Conservation (phyloP, 805 yeast species). For the Wickerhamomyces queroliae region DNA sequence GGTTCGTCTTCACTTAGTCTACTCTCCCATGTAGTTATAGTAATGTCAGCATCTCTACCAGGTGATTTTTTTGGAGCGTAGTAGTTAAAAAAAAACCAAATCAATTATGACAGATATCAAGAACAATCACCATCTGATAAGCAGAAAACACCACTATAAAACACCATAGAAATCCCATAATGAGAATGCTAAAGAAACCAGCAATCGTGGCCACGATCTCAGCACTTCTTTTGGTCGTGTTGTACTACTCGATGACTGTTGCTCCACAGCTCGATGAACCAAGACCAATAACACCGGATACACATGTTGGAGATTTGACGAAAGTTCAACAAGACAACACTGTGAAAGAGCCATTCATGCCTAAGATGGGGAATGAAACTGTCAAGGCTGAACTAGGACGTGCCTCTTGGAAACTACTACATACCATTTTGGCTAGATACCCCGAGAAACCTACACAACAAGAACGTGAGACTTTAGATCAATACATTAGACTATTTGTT, state of each 20-base stretch:
- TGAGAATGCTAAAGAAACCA: conserved; percentile 8
- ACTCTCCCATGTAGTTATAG: too few relatives aligned
- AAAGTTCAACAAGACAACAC: conserved; percentile 23
- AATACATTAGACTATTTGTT: conserved; percentile 70
- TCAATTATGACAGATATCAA: not conserved
- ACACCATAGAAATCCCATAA: too few relatives aligned
- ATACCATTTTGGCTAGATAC: conserved; percentile 86
- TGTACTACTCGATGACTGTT: conserved; percentile 13
- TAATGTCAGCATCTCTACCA: too few relatives aligned
- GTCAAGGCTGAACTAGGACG: conserved; percentile 80
- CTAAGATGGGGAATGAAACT: conserved; percentile 85
- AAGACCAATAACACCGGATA: conserved; percentile 17
- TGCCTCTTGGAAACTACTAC: conserved; percentile 87
- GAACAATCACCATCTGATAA: not conserved
- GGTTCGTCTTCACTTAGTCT: too few relatives aligned
- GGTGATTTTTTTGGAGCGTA: not conserved
- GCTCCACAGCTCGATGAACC: conserved; percentile 18
- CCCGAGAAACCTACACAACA: conserved; percentile 72
- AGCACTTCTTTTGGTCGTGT: conserved; percentile 5
- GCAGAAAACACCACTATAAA: not conserved
- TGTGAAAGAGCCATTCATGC: conserved; percentile 49
- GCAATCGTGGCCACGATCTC: conserved; percentile 4
- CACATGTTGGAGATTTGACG: conserved; percentile 3
- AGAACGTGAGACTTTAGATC: conserved; percentile 57
- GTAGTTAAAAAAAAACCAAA: too few relatives aligned